Evolutionary conservation across 805 yeast genomes (phyloP).

Genomic region (Ogataea ramenticola): DNA sequence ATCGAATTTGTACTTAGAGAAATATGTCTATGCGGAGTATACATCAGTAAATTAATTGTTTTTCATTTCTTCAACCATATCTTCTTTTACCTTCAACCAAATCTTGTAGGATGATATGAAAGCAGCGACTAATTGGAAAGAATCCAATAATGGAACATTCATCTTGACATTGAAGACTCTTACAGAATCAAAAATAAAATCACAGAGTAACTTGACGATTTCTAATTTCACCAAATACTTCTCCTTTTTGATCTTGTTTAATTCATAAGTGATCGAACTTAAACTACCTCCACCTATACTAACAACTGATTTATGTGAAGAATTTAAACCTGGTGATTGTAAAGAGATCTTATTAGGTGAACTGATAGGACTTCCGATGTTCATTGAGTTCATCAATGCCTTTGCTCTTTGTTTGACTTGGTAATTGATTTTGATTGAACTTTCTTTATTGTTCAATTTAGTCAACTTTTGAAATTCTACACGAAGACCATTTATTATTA

Average conservation of each 20-base stretch:
- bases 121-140: constrained; percentile 27
- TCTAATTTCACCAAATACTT: constrained; percentile 32
- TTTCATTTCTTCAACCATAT: constrained; percentile 1
- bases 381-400: constrained; percentile 11
- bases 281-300: neutral
- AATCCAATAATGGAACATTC: constrained; percentile 20
- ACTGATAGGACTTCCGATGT: neutral
- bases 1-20: too few species aligned
- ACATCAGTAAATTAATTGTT: too few species aligned
- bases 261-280: constrained; percentile 13
- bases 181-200: constrained; percentile 39
- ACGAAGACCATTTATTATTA: constrained; percentile 50
- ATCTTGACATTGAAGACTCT: constrained; percentile 35
- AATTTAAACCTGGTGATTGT: neutral
- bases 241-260: constrained; percentile 27
- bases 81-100: constrained; percentile 19
- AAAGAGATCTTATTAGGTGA: constrained; percentile 22
- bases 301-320: constrained; percentile 1
- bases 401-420: constrained; percentile 54
- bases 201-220: constrained; percentile 34
- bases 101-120: constrained; percentile 23
- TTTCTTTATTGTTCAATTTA: constrained; percentile 38
- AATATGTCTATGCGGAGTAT: too few species aligned
- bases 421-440: constrained; percentile 47
- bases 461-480: constrained; percentile 39